phyloP scores from a whole-genome alignment of 805 yeast genomes.

The Candida broadrunensis region DNA sequence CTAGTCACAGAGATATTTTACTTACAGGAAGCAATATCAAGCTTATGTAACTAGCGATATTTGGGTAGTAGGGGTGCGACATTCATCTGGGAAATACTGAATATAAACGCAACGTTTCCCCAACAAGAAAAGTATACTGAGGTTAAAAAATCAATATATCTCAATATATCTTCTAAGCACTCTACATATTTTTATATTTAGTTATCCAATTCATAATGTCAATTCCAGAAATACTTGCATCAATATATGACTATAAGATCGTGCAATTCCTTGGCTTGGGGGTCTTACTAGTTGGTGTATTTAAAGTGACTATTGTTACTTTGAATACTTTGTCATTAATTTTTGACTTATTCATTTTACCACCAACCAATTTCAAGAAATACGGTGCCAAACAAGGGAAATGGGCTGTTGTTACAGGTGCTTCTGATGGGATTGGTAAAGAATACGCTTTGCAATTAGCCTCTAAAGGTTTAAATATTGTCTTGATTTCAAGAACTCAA shows the following conservation, averaged over 20 bases:
- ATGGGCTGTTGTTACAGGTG: slow-evolving; percentile 98
- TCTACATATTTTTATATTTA: not conserved
- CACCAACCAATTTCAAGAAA: slow-evolving; percentile 54
- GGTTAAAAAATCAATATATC: not conserved
- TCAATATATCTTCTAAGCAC: not conserved
- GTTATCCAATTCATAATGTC: slow-evolving; percentile 3
- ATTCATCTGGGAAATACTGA: too few species aligned
- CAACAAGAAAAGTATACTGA: too few species aligned
- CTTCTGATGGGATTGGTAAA: slow-evolving; percentile 96
- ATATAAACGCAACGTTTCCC: too few species aligned
- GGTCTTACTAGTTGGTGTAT: slow-evolving; percentile 59
- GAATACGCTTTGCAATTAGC: slow-evolving; percentile 89
- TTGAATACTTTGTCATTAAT: slow-evolving; percentile 53
- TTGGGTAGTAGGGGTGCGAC: too few species aligned
- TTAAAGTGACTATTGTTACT: slow-evolving; percentile 50
- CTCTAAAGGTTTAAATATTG: slow-evolving; percentile 73
- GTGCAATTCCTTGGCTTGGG: slow-evolving; percentile 16
- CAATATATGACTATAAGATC: slow-evolving; percentile 8
- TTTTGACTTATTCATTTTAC: slow-evolving; percentile 62
- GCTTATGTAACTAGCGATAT: too few species aligned
- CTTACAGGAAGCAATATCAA: too few species aligned
- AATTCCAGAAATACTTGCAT: slow-evolving; percentile 9
- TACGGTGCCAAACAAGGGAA: slow-evolving; percentile 73
- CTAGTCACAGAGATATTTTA: too few species aligned
- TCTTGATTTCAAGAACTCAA: slow-evolving; percentile 80